A percentile compares a stretch with the other conserved stretches of the same genome.
Conservation (phyloP, 257 asterid species). For the Ballota nigra region DNA sequence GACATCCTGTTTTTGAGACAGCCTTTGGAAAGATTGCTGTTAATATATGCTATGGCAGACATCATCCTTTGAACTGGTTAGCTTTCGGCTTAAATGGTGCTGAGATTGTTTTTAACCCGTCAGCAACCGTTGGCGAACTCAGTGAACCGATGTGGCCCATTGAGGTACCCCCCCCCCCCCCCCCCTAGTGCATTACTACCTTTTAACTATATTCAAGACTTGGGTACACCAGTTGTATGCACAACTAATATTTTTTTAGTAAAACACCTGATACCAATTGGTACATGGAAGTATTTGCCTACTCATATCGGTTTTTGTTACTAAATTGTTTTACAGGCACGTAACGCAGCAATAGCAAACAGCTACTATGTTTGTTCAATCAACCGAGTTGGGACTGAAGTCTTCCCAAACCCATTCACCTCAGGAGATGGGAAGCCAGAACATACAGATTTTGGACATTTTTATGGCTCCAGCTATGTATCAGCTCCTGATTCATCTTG, state of each 20-base stretch:
- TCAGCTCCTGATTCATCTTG: slow-evolving; percentile 95
- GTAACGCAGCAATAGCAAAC: slow-evolving; percentile 93
- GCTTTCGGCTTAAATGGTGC: slow-evolving; percentile 96
- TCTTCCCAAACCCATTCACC: slow-evolving; percentile 84
- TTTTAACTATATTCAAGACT: neutral
- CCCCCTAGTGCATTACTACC: neutral
- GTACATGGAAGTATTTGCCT: neutral
- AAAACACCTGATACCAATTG: too few species aligned
- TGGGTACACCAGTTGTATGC: too few species aligned
- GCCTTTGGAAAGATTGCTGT: slow-evolving; percentile 86
- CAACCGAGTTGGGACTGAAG: slow-evolving; percentile 89
- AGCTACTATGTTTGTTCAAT: slow-evolving; percentile 84
- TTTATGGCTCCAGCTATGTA: slow-evolving; percentile 88
- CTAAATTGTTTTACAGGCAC: slow-evolving; percentile 56
- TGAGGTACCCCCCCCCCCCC: slow-evolving; percentile 52
- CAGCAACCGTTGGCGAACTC: slow-evolving; percentile 97
- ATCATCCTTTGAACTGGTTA: slow-evolving; percentile 96
- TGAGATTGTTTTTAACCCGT: slow-evolving; percentile 91
- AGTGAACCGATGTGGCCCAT: slow-evolving; percentile 99
- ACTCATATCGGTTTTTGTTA: neutral
- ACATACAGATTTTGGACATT: slow-evolving; percentile 87
- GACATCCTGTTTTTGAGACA: slow-evolving; percentile 97
- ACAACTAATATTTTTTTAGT: too few species aligned
- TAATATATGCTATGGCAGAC: slow-evolving; percentile 96
- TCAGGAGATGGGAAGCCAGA: slow-evolving; percentile 96